A percentile compares a stretch with the other conserved stretches of the same genome.
These are phyloP conservation scores for Populus simonii DNA, from an alignment of 345 rosid genomes.

Conservation along the genomic window DNA sequence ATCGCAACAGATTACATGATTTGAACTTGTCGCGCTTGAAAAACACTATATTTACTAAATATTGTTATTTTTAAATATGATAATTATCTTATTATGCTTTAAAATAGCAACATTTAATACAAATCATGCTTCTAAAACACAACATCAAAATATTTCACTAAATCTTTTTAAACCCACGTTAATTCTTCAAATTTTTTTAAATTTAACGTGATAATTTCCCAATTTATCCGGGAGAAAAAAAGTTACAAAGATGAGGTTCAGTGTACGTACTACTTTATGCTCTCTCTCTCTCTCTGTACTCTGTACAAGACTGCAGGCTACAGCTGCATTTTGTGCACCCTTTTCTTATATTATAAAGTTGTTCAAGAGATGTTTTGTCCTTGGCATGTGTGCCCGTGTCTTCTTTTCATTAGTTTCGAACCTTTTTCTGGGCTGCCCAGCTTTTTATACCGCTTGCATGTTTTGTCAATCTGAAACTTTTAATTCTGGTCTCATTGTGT, in stretches of 20 bases:
- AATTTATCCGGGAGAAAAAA: too few relatives aligned
- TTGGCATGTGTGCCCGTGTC: slow-evolving; percentile 4
- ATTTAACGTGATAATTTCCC: too few relatives aligned
- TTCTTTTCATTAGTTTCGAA: neutral
- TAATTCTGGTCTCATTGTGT: neutral
- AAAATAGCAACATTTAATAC: too few relatives aligned
- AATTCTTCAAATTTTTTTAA: too few relatives aligned
- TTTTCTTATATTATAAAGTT: neutral
- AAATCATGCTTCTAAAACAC: too few relatives aligned
- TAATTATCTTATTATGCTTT: too few relatives aligned
- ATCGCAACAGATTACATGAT: rapidly evolving
- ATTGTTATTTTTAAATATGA: too few relatives aligned
- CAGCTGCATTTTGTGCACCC: neutral
- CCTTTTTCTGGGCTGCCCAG: slow-evolving; percentile 14
- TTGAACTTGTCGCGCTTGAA: too few relatives aligned
- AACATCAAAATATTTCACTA: too few relatives aligned
- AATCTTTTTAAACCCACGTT: too few relatives aligned
- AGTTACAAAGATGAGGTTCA: too few relatives aligned
- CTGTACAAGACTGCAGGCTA: neutral
- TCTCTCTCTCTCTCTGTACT: neutral
- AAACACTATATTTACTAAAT: too few relatives aligned
- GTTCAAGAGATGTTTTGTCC: neutral
- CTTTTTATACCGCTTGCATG: slow-evolving; percentile 11
- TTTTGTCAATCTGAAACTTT: neutral
- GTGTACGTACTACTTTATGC: neutral